A percentile compares a stretch with the other conserved stretches of the same genome.
Evolutionary conservation across 768 basidiomycete species (phyloP).

Genomic region (Pisolithus tinctorius): DNA sequence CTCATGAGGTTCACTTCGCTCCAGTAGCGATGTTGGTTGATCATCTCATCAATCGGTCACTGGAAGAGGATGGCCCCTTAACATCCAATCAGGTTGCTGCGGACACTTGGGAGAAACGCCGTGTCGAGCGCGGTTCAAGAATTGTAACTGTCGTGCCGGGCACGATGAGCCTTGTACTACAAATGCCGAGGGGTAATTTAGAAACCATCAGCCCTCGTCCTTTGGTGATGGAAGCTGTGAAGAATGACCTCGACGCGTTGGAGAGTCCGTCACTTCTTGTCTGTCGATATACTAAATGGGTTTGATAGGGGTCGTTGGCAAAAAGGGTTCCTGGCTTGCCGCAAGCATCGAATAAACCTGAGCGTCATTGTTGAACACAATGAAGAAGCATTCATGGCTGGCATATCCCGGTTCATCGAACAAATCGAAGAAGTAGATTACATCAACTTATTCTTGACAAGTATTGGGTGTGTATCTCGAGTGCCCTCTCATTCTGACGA

Average conservation of each 20-base stretch:
- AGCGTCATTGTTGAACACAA: constrained; percentile 83
- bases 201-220: constrained; percentile 94
- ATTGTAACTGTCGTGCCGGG: constrained; percentile 88
- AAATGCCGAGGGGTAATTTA: constrained; percentile 96
- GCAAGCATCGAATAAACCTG: constrained; percentile 91
- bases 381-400: constrained; percentile 54
- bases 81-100: constrained; percentile 3
- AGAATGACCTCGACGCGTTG: constrained; percentile 62
- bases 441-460: constrained; percentile 87
- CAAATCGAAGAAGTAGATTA: constrained; percentile 89
- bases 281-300: background rate
- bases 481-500: background rate
- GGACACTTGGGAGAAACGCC: constrained; percentile 59
- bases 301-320: constrained; percentile 60
- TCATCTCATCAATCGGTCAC: constrained; percentile 6
- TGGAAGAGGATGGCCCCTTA: constrained; percentile 23
- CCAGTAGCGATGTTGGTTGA: constrained; percentile 28
- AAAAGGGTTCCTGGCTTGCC: constrained; percentile 84
- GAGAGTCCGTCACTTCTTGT: background rate
- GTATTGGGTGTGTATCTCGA: constrained; percentile 54
- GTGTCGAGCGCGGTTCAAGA: constrained; percentile 83
- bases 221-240: constrained; percentile 80
- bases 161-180: constrained; percentile 83
- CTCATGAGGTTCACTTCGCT: constrained; percentile 75
- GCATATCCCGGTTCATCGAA: constrained; percentile 64